A percentile compares a stretch with the other conserved stretches of the same genome.
phyloP scores from a whole-genome alignment of 2,329 filamentous ascomycete genomes.

The Magnaporthiopsis rhizophila region DNA sequence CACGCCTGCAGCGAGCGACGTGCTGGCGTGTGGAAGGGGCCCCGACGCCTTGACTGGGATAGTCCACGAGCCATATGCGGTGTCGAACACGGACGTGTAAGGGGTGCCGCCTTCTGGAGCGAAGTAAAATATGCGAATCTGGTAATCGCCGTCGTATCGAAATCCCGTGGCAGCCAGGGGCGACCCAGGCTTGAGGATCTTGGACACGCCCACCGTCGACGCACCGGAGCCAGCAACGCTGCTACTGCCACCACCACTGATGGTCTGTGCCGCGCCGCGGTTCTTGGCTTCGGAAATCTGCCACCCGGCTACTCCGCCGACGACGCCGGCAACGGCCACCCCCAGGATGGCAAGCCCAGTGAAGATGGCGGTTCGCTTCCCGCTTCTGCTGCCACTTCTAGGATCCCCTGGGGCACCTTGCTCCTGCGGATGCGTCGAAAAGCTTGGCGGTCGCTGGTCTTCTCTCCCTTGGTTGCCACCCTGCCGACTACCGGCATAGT shows the following conservation, averaged over 20 bases:
- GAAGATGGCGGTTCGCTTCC: not conserved
- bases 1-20: not conserved
- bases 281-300: not conserved
- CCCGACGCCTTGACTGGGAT: not conserved
- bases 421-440: not conserved
- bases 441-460: not conserved
- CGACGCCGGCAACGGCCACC: not conserved
- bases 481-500: not conserved
- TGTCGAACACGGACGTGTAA: not conserved
- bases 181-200: not conserved
- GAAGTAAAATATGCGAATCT: not conserved
- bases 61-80: not conserved
- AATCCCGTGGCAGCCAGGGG: not conserved
- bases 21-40: not conserved
- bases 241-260: too few relatives aligned
- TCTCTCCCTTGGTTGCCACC: not conserved
- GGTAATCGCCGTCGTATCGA: not conserved
- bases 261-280: not conserved
- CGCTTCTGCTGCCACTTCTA: too few relatives aligned
- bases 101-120: not conserved
- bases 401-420: not conserved
- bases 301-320: not conserved
- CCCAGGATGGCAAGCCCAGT: not conserved
- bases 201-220: not conserved
- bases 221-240: too few relatives aligned